These are phyloP conservation scores for Spergularia azorica DNA, from an alignment of 179 eudicot species.

Conservation along the genomic window DNA sequence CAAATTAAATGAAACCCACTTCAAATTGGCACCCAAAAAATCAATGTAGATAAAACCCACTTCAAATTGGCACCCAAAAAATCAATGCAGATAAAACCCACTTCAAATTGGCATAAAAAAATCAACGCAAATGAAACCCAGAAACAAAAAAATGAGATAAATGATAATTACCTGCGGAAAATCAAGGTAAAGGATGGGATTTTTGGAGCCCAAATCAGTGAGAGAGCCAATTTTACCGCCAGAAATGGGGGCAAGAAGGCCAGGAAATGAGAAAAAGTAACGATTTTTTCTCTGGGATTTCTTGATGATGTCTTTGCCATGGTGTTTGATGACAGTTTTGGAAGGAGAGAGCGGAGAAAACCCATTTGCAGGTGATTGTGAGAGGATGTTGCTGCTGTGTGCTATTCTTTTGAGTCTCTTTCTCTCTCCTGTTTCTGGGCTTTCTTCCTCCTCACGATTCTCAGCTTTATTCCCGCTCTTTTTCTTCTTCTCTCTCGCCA, in stretches of 20 bases:
- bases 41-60: slow-evolving; percentile 7
- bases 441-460: slow-evolving; percentile 21
- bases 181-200: slow-evolving; percentile 78
- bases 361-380: slow-evolving; percentile 46
- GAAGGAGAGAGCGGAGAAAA: slow-evolving; percentile 49
- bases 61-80: neutral
- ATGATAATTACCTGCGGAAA: slow-evolving; percentile 63
- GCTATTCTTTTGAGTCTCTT: slow-evolving; percentile 59
- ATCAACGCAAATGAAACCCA: slow-evolving; percentile 5
- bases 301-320: slow-evolving; percentile 74
- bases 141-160: neutral
- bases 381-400: slow-evolving; percentile 38
- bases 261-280: slow-evolving; percentile 78
- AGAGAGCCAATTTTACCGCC: slow-evolving; percentile 94
- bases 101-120: neutral
- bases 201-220: slow-evolving; percentile 72
- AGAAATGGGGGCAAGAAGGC: slow-evolving; percentile 66
- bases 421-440: slow-evolving; percentile 68
- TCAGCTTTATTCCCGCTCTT: slow-evolving; percentile 11
- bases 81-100: slow-evolving; percentile 6
- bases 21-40: neutral
- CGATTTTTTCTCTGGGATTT: slow-evolving; percentile 81
- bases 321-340: slow-evolving; percentile 64
- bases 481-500: slow-evolving; percentile 45
- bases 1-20: no score